Conservation (phyloP, 345 rosid species). For the Nasturtium officinale region DNA sequence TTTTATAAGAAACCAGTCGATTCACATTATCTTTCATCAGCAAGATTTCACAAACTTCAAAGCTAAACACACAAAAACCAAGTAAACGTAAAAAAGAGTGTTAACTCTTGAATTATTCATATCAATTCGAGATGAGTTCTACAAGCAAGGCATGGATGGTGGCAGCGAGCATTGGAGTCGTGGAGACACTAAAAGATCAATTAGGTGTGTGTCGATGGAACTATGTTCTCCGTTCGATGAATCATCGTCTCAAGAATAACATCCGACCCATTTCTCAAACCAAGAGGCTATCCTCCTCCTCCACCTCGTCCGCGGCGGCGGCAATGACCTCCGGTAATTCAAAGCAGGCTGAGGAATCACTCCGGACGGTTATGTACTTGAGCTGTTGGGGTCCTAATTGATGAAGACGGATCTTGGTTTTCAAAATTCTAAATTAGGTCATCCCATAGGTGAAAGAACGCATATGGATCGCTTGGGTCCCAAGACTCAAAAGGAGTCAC, state of each 20-base stretch:
- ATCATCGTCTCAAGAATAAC: constrained; percentile 52
- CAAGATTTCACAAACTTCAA: constrained; percentile 1
- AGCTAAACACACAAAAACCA: no score
- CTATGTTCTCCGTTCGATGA: constrained; percentile 44
- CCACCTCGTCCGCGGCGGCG: constrained; percentile 31
- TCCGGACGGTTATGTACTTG: constrained; percentile 59
- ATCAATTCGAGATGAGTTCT: constrained; percentile 43
- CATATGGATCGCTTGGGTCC: background rate
- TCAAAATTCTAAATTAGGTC: background rate
- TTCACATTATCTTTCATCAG: constrained; percentile 1
- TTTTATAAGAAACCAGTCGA: background rate
- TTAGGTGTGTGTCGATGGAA: constrained; percentile 64
- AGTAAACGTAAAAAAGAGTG: no score
- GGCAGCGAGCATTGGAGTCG: constrained; percentile 57
- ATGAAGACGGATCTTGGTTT: background rate
- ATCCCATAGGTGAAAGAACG: background rate
- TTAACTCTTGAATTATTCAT: background rate
- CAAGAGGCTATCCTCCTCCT: constrained; percentile 49
- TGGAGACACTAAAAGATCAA: constrained; percentile 66
- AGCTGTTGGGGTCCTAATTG: constrained; percentile 68
- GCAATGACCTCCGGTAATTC: constrained; percentile 6
- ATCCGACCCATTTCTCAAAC: constrained; percentile 49
- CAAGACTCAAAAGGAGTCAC: background rate
- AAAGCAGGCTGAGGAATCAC: constrained; percentile 50
- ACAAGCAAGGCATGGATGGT: constrained; percentile 56